phyloP scores from a whole-genome alignment of 768 basidiomycete genomes.

The Antrodiella citrinella region DNA sequence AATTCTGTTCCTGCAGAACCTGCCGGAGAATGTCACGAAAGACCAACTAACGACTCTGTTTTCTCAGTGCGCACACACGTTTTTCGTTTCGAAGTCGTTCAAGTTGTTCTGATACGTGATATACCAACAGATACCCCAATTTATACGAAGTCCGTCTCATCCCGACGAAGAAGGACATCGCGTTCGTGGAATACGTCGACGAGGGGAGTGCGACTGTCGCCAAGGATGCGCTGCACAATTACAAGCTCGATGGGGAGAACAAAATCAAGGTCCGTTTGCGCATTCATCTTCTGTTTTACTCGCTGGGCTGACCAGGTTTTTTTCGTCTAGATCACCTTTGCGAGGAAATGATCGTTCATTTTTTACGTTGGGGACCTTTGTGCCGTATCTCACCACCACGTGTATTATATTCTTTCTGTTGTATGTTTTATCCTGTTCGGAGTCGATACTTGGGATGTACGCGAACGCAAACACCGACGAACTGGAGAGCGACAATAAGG shows the following conservation, averaged over 20 bases:
- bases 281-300: slow-evolving; percentile 3
- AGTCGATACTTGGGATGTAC: no score
- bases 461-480: no score
- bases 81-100: not conserved
- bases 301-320: slow-evolving; percentile 1
- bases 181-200: slow-evolving; percentile 97
- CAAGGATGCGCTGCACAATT: slow-evolving; percentile 95
- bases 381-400: not conserved
- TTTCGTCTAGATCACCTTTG: slow-evolving; percentile 21
- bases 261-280: slow-evolving; percentile 79
- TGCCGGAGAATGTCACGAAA: slow-evolving; percentile 88
- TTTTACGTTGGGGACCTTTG: not conserved
- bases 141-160: slow-evolving; percentile 97
- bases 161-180: slow-evolving; percentile 94
- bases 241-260: slow-evolving; percentile 94
- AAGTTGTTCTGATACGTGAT: no score
- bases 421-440: not conserved
- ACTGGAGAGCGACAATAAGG: no score
- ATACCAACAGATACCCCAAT: slow-evolving; percentile 74
- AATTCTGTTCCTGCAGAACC: slow-evolving; percentile 95
- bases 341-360: slow-evolving; percentile 22
- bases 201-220: slow-evolving; percentile 86
- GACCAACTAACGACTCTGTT: slow-evolving; percentile 88
- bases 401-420: not conserved
- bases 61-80: slow-evolving; percentile 58